Conservation (phyloP, 257 asterid species). For the Coffea eugenioides region DNA sequence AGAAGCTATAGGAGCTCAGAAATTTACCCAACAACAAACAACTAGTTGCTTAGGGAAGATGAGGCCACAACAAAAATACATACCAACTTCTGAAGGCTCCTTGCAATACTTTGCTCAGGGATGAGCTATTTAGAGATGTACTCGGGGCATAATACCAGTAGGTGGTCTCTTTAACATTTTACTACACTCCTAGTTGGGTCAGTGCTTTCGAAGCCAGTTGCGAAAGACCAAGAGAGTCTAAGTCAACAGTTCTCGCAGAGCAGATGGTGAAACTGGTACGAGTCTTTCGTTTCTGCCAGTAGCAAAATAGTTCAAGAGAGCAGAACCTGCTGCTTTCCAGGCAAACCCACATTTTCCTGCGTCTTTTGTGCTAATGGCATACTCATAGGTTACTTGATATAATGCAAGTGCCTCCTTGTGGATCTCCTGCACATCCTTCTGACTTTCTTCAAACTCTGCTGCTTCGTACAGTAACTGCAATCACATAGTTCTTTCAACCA, state of each 20-base stretch:
- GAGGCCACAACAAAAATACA: background rate
- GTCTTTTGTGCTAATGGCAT: constrained; percentile 20
- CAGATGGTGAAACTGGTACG: constrained; percentile 38
- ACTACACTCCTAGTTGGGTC: background rate
- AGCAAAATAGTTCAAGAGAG: constrained; percentile 47
- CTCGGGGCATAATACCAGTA: background rate
- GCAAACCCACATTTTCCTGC: constrained; percentile 56
- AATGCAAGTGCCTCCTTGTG: constrained; percentile 63
- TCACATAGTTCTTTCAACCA: background rate
- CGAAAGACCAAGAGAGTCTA: background rate
- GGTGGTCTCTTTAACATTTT: background rate
- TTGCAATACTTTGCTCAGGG: background rate
- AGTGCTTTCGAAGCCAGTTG: background rate
- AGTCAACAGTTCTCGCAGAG: constrained; percentile 46
- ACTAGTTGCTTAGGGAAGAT: background rate
- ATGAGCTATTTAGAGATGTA: background rate
- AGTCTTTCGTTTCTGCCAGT: constrained; percentile 41
- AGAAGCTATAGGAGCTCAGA: too few species aligned
- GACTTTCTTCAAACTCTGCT: constrained; percentile 53
- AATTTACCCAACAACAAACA: too few species aligned
- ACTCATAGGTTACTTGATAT: constrained; percentile 47
- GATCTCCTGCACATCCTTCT: constrained; percentile 26
- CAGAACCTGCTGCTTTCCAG: constrained; percentile 75
- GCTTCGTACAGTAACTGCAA: constrained; percentile 68
- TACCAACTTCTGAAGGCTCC: background rate